Base-by-base conservation (phyloP, 345 rosid species). In the Lepidium didymum region DNA sequence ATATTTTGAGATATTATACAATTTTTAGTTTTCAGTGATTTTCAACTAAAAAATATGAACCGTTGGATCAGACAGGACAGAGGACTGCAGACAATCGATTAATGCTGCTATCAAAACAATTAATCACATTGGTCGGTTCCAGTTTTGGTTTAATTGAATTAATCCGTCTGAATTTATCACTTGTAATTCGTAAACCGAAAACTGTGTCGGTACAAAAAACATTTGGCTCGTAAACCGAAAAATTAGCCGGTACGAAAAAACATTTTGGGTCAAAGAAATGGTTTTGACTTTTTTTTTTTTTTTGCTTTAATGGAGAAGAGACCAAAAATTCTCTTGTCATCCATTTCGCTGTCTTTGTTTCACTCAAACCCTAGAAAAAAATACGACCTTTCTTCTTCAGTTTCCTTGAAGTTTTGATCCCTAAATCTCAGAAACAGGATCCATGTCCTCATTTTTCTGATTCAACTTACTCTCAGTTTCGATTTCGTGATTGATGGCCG, bases 321-420 rank as follows among this genome's bases (percentile, higher is more conserved):
- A 46, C 65, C 45, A 31, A 64, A 56, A 66, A 4, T 10, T 18
- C 41, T 36, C 7, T 55, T 18, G 50, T 72, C 65, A 8, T 64
- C 61, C 61, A 58, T 51, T 21, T 46, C 65, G 76, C 70, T 56
- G 65, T 72, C 67, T 18, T 56, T 60, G 50, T 72, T 63, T n/a
- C 52, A 55, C 67, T 73, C 67, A 73, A 73, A 66, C 77, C 77
- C 77, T 73, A 66, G 29, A 2, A 36, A 50, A 37, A 14, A 10
- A 7, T 29, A 21, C 11, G n/a, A 46, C 41, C 45, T 40, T 23
- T 25, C 13, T 56, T 47, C 52, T 46, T 56, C 71, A 31, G 36
- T 62, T 10, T 45, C 31, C 49, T 46, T 6, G 14, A 70, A 43
- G 43, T 34, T 29, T 59, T 59, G 53, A 69, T 41, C 62, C 31